Base-by-base conservation (phyloP, 1,139 yeast species). In the Kluyveromyces marxianus region DNA sequence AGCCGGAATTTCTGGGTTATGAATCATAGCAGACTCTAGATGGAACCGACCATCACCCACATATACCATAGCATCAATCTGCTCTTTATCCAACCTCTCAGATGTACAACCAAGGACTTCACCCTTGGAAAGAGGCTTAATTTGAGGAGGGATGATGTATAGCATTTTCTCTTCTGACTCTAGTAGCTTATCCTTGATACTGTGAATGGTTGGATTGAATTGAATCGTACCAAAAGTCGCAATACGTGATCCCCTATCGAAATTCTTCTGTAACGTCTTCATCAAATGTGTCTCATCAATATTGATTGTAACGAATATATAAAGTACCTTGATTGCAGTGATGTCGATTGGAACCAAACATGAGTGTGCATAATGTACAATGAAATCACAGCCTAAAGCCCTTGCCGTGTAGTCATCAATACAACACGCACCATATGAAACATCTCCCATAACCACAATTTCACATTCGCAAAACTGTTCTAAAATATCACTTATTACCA, bases 371-470 rank as follows among this genome's bases (percentile, higher is more conserved):
- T 92, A 92, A 67, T 94, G 99, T 8, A 92, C 89, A 48, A 92
- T 81, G 56, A 90, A 85, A 62, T 92, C 99, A 66, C 98, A 94
- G 46, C 86, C 96, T 39, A 92, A 69, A 0, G 97, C 82, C 50
- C 90, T 71, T 3, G 99, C 98, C 0, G 98, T 90, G 61, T 75
- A 92, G 62, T 92, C 99, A 63, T 92, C 99, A 44, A 92, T 89
- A 67, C 99, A 92, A 62, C 99, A 92, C 0, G 99, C 99, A 32
- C 99, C 99, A 59, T 92, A 92, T 0, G 97, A 88, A 0, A 92
- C 98, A 65, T 92, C 99, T 2, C 99, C 99, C 98, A 92, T 94
- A 4, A 92, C 95, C 1, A 94, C 73, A 0, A 92, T 86, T 59
- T 90, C 96, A 43, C 84, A 92, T 4, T 70, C 68, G 60, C 97